Evolutionary conservation across 768 basidiomycete species (phyloP).

Genomic region (Neoboletus magnificus): DNA sequence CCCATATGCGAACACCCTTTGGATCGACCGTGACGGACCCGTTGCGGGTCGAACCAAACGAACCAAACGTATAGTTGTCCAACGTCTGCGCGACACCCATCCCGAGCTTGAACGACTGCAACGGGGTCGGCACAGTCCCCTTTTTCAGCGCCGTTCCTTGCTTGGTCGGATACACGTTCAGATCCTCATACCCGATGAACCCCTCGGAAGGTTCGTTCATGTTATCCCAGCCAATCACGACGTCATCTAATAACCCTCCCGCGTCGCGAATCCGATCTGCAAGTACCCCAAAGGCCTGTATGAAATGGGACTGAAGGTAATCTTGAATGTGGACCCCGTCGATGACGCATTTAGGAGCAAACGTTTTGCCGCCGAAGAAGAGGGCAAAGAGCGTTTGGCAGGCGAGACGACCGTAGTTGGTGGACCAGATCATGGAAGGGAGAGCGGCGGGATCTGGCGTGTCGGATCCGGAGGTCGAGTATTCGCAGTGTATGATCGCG

Average conservation of each 20-base stretch:
- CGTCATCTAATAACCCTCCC: slow-evolving; percentile 75
- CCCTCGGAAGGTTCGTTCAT: slow-evolving; percentile 95
- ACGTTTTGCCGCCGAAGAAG: slow-evolving; percentile 88
- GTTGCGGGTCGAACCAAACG: slow-evolving; percentile 69
- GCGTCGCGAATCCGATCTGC: slow-evolving; percentile 75
- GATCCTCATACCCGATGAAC: slow-evolving; percentile 58
- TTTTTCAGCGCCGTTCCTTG: slow-evolving; percentile 79
- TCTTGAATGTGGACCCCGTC: slow-evolving; percentile 93
- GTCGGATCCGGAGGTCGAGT: slow-evolving; percentile 49
- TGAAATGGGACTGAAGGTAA: slow-evolving; percentile 75
- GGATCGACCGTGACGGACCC: slow-evolving; percentile 86
- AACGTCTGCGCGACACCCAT: slow-evolving; percentile 84
- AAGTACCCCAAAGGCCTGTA: slow-evolving; percentile 69
- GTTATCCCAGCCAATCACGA: slow-evolving; percentile 95
- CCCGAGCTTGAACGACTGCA: slow-evolving; percentile 79
- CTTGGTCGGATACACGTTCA: slow-evolving; percentile 57
- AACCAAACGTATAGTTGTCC: slow-evolving; percentile 77
- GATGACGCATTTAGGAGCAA: slow-evolving; percentile 87
- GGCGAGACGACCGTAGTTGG: slow-evolving; percentile 88
- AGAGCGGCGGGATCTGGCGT: slow-evolving; percentile 65
- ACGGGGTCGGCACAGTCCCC: slow-evolving; percentile 82
- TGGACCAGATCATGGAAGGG: slow-evolving; percentile 96
- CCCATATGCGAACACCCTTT: slow-evolving; percentile 76
- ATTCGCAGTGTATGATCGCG: slow-evolving; percentile 88
- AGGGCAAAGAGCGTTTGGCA: slow-evolving; percentile 90